A percentile compares a stretch with the other conserved stretches of the same genome.
These are phyloP conservation scores for Dianthus caryophyllus DNA, from an alignment of 148 eudicot genomes.

Conservation along the genomic window DNA sequence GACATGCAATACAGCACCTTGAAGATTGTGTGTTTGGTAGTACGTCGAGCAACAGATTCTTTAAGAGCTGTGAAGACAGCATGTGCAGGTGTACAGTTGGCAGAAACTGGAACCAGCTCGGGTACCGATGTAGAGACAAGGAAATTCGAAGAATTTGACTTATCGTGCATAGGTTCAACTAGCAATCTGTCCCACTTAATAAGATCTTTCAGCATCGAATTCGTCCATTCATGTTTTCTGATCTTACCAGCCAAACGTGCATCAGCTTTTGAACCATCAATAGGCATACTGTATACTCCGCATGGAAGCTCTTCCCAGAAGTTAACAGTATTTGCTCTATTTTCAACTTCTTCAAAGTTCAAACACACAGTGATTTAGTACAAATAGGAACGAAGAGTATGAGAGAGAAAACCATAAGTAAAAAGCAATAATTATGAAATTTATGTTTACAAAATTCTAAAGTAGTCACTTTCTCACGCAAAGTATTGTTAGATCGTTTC, in stretches of 20 bases:
- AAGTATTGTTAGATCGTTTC: neutral
- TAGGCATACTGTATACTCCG: slow-evolving; percentile 66
- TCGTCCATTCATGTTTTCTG: slow-evolving; percentile 68
- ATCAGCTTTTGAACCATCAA: slow-evolving; percentile 37
- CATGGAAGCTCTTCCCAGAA: slow-evolving; percentile 98
- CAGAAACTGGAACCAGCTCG: slow-evolving; percentile 22
- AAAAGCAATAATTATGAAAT: neutral
- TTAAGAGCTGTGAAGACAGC: slow-evolving; percentile 60
- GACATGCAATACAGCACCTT: slow-evolving; percentile 39
- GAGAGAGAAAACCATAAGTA: neutral
- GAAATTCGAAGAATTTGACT: slow-evolving; percentile 21
- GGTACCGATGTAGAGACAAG: slow-evolving; percentile 15
- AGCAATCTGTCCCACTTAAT: slow-evolving; percentile 71
- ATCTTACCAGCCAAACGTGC: slow-evolving; percentile 47
- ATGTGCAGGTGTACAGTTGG: slow-evolving; percentile 36
- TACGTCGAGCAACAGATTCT: slow-evolving; percentile 63
- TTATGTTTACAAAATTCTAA: neutral
- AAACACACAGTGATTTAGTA: slow-evolving; percentile 10
- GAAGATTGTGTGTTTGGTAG: slow-evolving; percentile 40
- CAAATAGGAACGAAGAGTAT: neutral
- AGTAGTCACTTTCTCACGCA: neutral
- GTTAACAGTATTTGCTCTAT: slow-evolving; percentile 32
- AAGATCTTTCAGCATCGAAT: slow-evolving; percentile 47
- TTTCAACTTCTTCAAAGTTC: slow-evolving; percentile 47
- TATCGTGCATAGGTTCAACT: slow-evolving; percentile 51